Conservation (phyloP, 345 rosid species). For the Angophora floribunda region DNA sequence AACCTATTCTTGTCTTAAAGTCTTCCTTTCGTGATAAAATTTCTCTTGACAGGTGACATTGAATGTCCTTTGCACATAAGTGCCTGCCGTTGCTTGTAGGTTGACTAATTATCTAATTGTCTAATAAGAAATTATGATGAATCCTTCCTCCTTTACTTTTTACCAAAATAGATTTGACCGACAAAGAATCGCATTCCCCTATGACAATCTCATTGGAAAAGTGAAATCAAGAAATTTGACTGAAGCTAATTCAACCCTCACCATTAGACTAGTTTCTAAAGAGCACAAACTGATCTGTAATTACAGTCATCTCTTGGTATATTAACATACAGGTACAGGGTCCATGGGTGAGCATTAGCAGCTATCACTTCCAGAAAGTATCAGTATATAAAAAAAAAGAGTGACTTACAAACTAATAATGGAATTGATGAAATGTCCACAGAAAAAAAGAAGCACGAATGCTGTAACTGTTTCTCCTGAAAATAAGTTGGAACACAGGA, state of each 20-base stretch:
- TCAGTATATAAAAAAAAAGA: too few relatives aligned
- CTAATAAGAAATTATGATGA: too few relatives aligned
- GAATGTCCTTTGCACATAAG: background rate
- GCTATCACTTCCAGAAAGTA: too few relatives aligned
- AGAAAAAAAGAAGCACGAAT: background rate
- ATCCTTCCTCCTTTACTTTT: background rate
- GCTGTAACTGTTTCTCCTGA: background rate
- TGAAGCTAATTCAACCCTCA: background rate
- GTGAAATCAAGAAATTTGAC: background rate
- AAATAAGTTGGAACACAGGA: background rate
- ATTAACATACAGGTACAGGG: too few relatives aligned
- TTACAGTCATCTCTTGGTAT: too few relatives aligned
- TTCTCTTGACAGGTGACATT: too few relatives aligned
- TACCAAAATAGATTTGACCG: background rate
- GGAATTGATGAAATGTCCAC: too few relatives aligned
- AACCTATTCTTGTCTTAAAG: too few relatives aligned
- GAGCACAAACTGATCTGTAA: background rate
- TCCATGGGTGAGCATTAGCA: background rate
- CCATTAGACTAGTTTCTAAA: background rate
- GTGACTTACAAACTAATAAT: too few relatives aligned
- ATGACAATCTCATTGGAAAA: background rate
- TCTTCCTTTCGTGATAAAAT: fast-evolving
- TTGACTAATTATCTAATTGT: background rate
- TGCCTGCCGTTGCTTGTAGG: fast-evolving
- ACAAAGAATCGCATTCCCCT: background rate